Base-by-base conservation (phyloP, 352 stramenopile species). In the Globisporangium recalcitrans region DNA sequence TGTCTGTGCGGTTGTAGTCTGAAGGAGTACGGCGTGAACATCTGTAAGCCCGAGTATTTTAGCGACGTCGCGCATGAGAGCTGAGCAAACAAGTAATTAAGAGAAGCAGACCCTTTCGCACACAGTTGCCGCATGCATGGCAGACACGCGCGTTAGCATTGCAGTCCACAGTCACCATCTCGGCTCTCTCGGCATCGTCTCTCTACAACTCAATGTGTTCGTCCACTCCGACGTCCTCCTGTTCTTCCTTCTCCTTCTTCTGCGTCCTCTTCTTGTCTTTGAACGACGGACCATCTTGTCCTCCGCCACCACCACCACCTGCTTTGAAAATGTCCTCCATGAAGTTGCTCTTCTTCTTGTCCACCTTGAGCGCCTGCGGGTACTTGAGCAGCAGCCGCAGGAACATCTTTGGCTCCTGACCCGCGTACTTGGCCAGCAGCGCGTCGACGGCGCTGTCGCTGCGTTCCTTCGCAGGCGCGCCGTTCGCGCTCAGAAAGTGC, bases 11-110 rank as follows among this genome's bases (percentile, higher is more conserved):
- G n/a, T 10, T 27, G 38, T 40, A 91, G 82, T 63, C 68, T 93
- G 22, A 88, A 87, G 52, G 85, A 93, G 58, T 93, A 90, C 68
- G 82, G 82, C 51, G 66, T 93, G 40, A 91, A 89, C 53, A 70
- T 93, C 26, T 83, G 75, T 71, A 89, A 89, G 71, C 85, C 85
- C 14, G 80, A 93, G 63, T 93, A 93, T 64, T 76, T 87, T 29
- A 89, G 82, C 52, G 82, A 93, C 69, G 58, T 82, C 44, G 68
- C 68, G 1, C 60, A 80, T 10, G 64, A 85, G 64, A 40, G 60
- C 34, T 38, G 29, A 52, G 27, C 32, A 19, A 4, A 49, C 36
- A 14, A 42, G 19, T 36, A 22, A 46, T 52, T 29, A 49, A 48
- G 44, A 22, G 10, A 11, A 26, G 6, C 13, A 21, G 44, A 48